Conservation (phyloP, 352 stramenopile genomes). For the Pilasporangium apinafurcum region DNA sequence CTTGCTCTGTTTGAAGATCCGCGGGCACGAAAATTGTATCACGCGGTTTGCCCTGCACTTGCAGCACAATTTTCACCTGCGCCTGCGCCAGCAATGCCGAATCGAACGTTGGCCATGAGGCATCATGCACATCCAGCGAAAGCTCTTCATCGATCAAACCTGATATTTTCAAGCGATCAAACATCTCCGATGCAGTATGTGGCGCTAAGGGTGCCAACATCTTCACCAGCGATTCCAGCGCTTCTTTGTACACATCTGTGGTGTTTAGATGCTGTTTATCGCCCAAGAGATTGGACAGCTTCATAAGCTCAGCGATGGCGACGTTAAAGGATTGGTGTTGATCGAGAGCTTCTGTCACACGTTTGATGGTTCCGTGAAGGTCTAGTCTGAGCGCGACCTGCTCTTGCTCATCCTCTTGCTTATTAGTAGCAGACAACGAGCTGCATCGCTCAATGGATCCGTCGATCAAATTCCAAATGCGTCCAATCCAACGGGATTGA, state of each 20-base stretch:
- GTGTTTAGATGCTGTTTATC: slow-evolving; percentile 33
- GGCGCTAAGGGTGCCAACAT: slow-evolving; percentile 79
- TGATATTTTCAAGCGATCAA: slow-evolving; percentile 31
- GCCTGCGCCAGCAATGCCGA: slow-evolving; percentile 43
- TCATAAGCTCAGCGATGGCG: slow-evolving; percentile 88
- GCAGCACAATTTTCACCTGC: slow-evolving; percentile 78
- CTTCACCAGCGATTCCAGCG: slow-evolving; percentile 51
- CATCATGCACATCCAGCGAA: slow-evolving; percentile 49
- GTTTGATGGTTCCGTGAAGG: slow-evolving; percentile 76
- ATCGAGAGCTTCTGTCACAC: slow-evolving; percentile 71
- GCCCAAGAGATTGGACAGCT: slow-evolving; percentile 79
- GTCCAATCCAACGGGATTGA: slow-evolving; percentile 77
- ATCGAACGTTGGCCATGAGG: slow-evolving; percentile 56
- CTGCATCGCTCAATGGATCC: slow-evolving; percentile 21
- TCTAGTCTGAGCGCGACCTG: slow-evolving; percentile 44
- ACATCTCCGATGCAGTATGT: slow-evolving; percentile 79
- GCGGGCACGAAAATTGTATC: slow-evolving; percentile 63
- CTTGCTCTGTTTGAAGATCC: slow-evolving; percentile 39
- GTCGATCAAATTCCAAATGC: slow-evolving; percentile 74
- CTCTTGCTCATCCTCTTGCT: slow-evolving; percentile 2
- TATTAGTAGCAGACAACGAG: background rate
- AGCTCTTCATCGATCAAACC: slow-evolving; percentile 8
- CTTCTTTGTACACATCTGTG: slow-evolving; percentile 37
- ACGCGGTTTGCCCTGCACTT: slow-evolving; percentile 71
- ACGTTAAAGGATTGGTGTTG: slow-evolving; percentile 85